Base-by-base conservation (phyloP, 768 basidiomycete genomes). In the Pilatotrama ljubarskyi region DNA sequence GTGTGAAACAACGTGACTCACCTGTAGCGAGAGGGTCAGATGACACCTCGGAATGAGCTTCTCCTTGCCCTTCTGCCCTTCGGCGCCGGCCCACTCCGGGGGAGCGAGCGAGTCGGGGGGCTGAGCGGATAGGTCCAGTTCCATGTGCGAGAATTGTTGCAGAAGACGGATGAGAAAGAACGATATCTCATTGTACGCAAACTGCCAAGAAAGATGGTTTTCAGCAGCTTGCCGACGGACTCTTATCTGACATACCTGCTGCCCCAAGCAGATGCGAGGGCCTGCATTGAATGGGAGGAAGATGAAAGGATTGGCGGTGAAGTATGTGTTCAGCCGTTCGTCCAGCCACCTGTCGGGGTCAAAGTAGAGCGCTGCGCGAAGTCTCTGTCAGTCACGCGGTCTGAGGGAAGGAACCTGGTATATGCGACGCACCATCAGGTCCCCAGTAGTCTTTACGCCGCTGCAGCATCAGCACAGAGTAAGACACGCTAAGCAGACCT, bases 241-340 rank as follows among this genome's bases (percentile, higher is more conserved):
- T n/a, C n/a, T 15, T 9, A 1, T 17, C n/a, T 40, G n/a, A 37
- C 59, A 8, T 51, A 74, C 71, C 70, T 80, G 78, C 62, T 81
- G 79, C 0, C 81, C 86, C 8, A 86, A 76, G 55, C 86, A 87
- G 60, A 85, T 84, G 11, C 87, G 76, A 5, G 86, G 87, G 1
- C 84, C 87, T 0, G 84, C 85, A 57, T 86, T 86, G 74, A 88
- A 88, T 0, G 87, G 86, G 4, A 84, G 71, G 70, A 88, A 88
- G 61, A 90, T 88, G 75, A 82, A 86, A 0, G 86, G 85, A 60
- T 87, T 87, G 1, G 78, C 76, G 0, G 74, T 75, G n/a, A 86
- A 73, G 58, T 83, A 83, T 63, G 79, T 80, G 55, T 78, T 76
- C 8, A 83, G 64, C 26, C 86, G 76, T 9, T 78, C 77, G 56